phyloP scores from a whole-genome alignment of 768 basidiomycete genomes.

The Auriscalpium vulgare region DNA sequence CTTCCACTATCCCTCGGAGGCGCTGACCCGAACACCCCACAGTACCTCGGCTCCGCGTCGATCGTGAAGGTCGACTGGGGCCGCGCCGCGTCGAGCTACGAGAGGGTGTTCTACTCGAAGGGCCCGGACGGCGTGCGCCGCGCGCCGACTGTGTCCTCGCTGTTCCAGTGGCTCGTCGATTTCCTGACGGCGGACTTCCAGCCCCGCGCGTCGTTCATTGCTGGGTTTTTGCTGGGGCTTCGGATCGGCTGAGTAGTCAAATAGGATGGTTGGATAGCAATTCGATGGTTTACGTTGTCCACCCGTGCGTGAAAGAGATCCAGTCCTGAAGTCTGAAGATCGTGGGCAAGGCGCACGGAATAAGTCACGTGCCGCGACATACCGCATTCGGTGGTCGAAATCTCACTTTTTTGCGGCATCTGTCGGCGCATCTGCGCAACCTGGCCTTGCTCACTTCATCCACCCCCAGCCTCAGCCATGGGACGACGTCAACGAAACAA shows the following conservation, averaged over 20 bases:
- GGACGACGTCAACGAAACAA: constrained; percentile 83
- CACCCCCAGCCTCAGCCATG: constrained; percentile 34
- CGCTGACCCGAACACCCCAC: too few relatives aligned
- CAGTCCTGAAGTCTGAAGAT: too few relatives aligned
- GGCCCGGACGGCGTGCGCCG: constrained; percentile 45
- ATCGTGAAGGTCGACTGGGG: constrained; percentile 78
- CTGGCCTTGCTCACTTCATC: not conserved
- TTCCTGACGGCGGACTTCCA: constrained; percentile 94
- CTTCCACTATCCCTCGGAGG: too few relatives aligned
- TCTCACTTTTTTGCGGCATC: too few relatives aligned
- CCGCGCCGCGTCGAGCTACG: constrained; percentile 56
- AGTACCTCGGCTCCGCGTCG: constrained; percentile 57
- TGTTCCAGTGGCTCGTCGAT: constrained; percentile 62
- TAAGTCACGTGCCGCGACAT: too few relatives aligned
- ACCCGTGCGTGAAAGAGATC: too few relatives aligned
- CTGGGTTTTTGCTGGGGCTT: constrained; percentile 74
- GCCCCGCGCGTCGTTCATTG: constrained; percentile 80
- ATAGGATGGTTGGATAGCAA: too few relatives aligned
- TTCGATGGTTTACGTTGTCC: too few relatives aligned
- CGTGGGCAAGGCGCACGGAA: too few relatives aligned
- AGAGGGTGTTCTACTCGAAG: constrained; percentile 59
- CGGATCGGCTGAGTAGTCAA: constrained; percentile 51
- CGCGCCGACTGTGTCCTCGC: constrained; percentile 55
- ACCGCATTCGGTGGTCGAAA: too few relatives aligned
- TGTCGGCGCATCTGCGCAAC: too few relatives aligned